Percentiles rank a stretch among this genome's conserved stretches.
Conservation (phyloP, 306 rosid genomes). For the Alnus glutinosa region DNA sequence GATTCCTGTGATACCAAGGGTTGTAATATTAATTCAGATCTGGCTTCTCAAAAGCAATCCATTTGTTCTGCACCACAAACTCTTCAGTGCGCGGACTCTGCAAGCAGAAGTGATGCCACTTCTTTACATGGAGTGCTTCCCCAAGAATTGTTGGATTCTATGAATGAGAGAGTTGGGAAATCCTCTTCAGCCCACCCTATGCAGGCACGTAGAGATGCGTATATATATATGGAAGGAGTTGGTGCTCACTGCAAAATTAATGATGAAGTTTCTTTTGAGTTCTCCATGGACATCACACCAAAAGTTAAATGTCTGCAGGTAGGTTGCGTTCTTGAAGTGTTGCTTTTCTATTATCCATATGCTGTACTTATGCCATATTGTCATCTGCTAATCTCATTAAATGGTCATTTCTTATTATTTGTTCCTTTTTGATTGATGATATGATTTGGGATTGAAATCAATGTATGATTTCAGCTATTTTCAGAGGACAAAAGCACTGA, state of each 20-base stretch:
- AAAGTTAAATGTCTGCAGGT: constrained; percentile 24
- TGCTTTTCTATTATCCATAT: constrained; percentile 12
- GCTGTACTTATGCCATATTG: constrained; percentile 8
- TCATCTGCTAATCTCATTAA: constrained; percentile 16
- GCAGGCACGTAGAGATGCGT: constrained; percentile 24
- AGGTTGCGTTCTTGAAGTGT: background rate
- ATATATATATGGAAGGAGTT: constrained; percentile 21
- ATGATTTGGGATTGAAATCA: constrained; percentile 14
- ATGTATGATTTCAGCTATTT: constrained; percentile 45
- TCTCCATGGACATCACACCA: background rate
- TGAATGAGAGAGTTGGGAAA: constrained; percentile 24
- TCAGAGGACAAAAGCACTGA: constrained; percentile 44
- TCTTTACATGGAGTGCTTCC: constrained; percentile 35
- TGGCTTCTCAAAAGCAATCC: constrained; percentile 38
- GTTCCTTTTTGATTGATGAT: constrained; percentile 13
- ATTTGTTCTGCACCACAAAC: constrained; percentile 23
- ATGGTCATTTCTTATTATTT: constrained; percentile 17
- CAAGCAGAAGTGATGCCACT: constrained; percentile 42
- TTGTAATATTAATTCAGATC: constrained; percentile 37
- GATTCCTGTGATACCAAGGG: constrained; percentile 40
- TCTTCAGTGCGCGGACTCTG: constrained; percentile 38
- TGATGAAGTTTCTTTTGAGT: constrained; percentile 15
- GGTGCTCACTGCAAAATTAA: constrained; percentile 22
- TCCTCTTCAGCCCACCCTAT: constrained; percentile 24
- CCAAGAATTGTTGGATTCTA: constrained; percentile 28